phyloP scores from a whole-genome alignment of 2,329 filamentous ascomycete genomes.

The Fusarium sp. region DNA sequence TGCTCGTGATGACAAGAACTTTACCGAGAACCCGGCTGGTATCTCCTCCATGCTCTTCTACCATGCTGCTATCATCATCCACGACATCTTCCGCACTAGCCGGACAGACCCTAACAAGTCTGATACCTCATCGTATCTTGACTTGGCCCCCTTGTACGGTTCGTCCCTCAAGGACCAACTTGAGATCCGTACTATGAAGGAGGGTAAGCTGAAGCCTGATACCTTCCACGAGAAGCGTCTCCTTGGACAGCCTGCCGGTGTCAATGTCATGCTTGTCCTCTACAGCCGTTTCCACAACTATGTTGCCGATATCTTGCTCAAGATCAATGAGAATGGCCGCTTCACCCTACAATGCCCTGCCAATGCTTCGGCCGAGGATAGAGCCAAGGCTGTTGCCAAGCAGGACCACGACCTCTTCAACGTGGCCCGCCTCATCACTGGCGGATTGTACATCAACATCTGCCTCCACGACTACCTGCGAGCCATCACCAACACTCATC shows the following conservation, averaged over 20 bases:
- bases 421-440: constrained; percentile 57
- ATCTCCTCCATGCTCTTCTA: constrained; percentile 83
- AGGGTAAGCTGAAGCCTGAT: constrained; percentile 78
- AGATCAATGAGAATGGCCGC: constrained; percentile 75
- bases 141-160: constrained; percentile 79
- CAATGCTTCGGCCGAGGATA: constrained; percentile 39
- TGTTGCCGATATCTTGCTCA: constrained; percentile 69
- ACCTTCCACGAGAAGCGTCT: constrained; percentile 75
- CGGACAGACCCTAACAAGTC: constrained; percentile 72
- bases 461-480: constrained; percentile 69
- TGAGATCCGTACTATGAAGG: constrained; percentile 70
- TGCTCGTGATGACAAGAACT: constrained; percentile 63
- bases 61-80: constrained; percentile 71
- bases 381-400: constrained; percentile 52
- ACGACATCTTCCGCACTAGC: constrained; percentile 56
- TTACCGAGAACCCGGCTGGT: constrained; percentile 75
- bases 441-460: constrained; percentile 68
- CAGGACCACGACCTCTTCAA: constrained; percentile 67
- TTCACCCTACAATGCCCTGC: constrained; percentile 53
- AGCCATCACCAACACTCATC: constrained; percentile 70
- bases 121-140: constrained; percentile 79
- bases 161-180: constrained; percentile 73
- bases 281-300: constrained; percentile 80
- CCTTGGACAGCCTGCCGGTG: constrained; percentile 74
- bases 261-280: constrained; percentile 75